Percentiles rank a stretch among this genome's conserved stretches.
Conservation (phyloP, 352 stramenopile genomes). For the Pythium chondricola region DNA sequence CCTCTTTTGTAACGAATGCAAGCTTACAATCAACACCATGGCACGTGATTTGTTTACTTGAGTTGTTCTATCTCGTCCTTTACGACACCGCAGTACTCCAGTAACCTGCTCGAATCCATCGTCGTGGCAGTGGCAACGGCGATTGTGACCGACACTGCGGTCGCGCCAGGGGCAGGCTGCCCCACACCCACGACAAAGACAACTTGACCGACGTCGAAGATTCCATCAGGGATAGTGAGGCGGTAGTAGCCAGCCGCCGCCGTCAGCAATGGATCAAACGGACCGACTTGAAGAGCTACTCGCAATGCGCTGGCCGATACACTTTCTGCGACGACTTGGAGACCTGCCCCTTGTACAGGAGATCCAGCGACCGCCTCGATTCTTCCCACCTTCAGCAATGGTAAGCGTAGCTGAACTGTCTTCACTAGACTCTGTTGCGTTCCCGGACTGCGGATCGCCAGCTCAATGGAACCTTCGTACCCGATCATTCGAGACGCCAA, state of each 20-base stretch:
- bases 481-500: slow-evolving; percentile 9
- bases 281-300: slow-evolving; percentile 39
- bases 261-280: slow-evolving; percentile 51
- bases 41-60: too few relatives aligned
- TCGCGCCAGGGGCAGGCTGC: slow-evolving; percentile 1
- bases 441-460: slow-evolving; percentile 49
- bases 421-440: slow-evolving; percentile 52
- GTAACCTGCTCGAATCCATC: not conserved
- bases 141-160: not conserved
- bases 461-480: slow-evolving; percentile 20
- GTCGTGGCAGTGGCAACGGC: not conserved
- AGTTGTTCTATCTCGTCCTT: slow-evolving; percentile 7
- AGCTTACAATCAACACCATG: too few relatives aligned
- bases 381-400: slow-evolving; percentile 27
- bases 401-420: slow-evolving; percentile 35
- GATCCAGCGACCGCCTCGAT: slow-evolving; percentile 25
- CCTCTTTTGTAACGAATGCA: too few relatives aligned
- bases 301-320: slow-evolving; percentile 36
- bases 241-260: slow-evolving; percentile 39
- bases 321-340: slow-evolving; percentile 14
- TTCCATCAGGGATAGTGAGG: slow-evolving; percentile 10
- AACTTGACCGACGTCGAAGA: not conserved
- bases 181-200: not conserved
- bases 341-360: not conserved
- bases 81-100: not conserved